Conservation (phyloP, 176 grass and related monocot genomes). For the Elaeis guineensis region DNA sequence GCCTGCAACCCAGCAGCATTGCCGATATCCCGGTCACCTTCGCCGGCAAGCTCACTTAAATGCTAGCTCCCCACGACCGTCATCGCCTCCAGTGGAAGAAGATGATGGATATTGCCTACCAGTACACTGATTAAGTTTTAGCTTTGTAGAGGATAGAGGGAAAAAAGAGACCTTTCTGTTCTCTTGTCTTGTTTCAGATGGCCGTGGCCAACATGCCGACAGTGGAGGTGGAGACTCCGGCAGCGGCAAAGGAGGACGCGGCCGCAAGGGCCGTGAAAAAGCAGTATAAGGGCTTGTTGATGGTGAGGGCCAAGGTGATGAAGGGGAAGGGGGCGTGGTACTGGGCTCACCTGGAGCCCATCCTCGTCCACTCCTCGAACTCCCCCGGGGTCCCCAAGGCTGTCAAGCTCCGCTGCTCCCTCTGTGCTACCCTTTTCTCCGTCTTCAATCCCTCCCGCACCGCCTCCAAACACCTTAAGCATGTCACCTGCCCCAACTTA, state of each 20-base stretch:
- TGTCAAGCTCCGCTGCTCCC: conserved; percentile 39
- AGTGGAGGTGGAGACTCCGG: conserved; percentile 21
- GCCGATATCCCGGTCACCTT: no score
- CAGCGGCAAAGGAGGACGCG: conserved; percentile 19
- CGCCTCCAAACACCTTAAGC: conserved; percentile 75
- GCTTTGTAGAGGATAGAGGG: no score
- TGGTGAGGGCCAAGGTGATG: conserved; percentile 57
- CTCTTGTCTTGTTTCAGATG: no score
- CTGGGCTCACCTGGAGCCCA: conserved; percentile 72
- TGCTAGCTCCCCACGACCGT: no score
- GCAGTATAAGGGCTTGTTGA: conserved; percentile 40
- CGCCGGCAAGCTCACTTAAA: no score
- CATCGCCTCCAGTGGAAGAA: no score
- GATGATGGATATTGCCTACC: no score
- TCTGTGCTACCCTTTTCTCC: conserved; percentile 49
- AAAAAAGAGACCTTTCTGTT: no score
- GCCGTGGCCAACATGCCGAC: conserved; percentile 23
- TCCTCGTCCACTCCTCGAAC: conserved; percentile 28
- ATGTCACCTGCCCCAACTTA: conserved; percentile 65
- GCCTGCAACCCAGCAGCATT: no score
- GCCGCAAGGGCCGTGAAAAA: conserved; percentile 27
- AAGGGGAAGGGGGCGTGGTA: conserved; percentile 81
- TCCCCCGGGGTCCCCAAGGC: conserved; percentile 36
- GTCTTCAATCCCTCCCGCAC: conserved; percentile 62
- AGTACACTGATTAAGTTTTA: no score